phyloP scores from a whole-genome alignment of 768 basidiomycete genomes.

The Russula virescens region DNA sequence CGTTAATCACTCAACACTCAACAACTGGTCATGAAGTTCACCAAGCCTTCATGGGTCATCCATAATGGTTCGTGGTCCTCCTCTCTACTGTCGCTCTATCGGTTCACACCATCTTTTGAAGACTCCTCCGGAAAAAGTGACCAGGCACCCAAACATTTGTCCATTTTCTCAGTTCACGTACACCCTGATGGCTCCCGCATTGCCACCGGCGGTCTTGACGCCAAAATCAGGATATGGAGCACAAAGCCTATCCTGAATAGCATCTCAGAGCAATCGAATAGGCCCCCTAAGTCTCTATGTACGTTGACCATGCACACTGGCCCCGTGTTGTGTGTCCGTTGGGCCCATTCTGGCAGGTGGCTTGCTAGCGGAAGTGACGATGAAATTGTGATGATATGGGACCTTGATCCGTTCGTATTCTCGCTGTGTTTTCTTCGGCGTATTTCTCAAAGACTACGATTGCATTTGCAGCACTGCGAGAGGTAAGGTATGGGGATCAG shows the following conservation, averaged over 20 bases:
- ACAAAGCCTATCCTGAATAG: slow-evolving; percentile 89
- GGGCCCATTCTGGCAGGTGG: slow-evolving; percentile 92
- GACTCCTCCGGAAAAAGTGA: slow-evolving; percentile 54
- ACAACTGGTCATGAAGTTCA: slow-evolving; percentile 60
- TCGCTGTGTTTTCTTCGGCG: background rate
- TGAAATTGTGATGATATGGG: slow-evolving; percentile 94
- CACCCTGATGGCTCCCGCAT: slow-evolving; percentile 95
- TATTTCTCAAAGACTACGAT: background rate
- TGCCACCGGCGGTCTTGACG: slow-evolving; percentile 95
- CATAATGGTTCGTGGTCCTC: slow-evolving; percentile 54
- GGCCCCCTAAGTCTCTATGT: slow-evolving; percentile 80
- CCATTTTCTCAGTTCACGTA: slow-evolving; percentile 90
- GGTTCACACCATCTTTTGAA: slow-evolving; percentile 18
- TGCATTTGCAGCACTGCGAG: slow-evolving; percentile 53
- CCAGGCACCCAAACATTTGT: slow-evolving; percentile 55
- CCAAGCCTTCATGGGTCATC: slow-evolving; percentile 83
- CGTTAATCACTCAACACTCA: background rate
- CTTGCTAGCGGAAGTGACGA: slow-evolving; percentile 97
- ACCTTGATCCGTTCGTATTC: slow-evolving; percentile 81
- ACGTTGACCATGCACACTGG: slow-evolving; percentile 94
- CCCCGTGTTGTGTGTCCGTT: slow-evolving; percentile 84
- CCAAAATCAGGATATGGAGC: slow-evolving; percentile 95
- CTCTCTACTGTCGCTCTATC: slow-evolving; percentile 11
- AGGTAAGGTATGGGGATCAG: slow-evolving; percentile 89
- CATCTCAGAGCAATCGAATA: slow-evolving; percentile 57